These are phyloP conservation scores for Leucaena leucocephala DNA, from an alignment of 306 rosid species.

Conservation along the genomic window DNA sequence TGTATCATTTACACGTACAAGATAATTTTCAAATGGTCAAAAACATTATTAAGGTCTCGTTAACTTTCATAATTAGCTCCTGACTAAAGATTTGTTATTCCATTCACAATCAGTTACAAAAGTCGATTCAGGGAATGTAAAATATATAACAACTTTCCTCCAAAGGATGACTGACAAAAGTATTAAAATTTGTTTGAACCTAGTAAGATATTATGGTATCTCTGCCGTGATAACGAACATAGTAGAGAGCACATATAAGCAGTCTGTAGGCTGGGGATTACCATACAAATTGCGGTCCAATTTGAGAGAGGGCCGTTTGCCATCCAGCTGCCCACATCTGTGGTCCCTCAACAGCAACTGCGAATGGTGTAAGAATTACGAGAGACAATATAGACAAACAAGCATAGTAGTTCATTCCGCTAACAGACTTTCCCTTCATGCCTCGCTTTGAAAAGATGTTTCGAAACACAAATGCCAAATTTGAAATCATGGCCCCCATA, in stretches of 20 bases:
- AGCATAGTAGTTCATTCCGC: constrained; percentile 97
- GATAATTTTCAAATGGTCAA: neutral
- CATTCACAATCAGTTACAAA: neutral
- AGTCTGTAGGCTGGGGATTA: constrained; percentile 34
- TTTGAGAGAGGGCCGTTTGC: constrained; percentile 67
- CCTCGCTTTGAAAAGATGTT: constrained; percentile 89
- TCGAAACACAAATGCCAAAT: constrained; percentile 85
- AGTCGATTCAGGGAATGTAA: constrained; percentile 15
- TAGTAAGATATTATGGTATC: neutral
- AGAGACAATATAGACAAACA: constrained; percentile 86
- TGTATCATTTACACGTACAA: neutral
- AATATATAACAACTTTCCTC: constrained; percentile 10
- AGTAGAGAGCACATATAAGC: neutral
- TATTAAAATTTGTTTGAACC: neutral
- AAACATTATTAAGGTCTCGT: constrained; percentile 13
- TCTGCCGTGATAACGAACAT: constrained; percentile 20
- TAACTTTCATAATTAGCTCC: constrained; percentile 10
- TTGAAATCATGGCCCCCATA: constrained; percentile 99
- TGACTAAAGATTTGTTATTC: neutral
- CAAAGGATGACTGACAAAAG: neutral
- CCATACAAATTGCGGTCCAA: constrained; percentile 87
- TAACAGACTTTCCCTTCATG: constrained; percentile 89
- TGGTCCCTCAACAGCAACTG: constrained; percentile 92
- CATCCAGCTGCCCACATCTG: constrained; percentile 88
- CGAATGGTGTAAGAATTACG: constrained; percentile 73